phyloP scores from a whole-genome alignment of 768 basidiomycete genomes.

The Cystobasidium onofrii region DNA sequence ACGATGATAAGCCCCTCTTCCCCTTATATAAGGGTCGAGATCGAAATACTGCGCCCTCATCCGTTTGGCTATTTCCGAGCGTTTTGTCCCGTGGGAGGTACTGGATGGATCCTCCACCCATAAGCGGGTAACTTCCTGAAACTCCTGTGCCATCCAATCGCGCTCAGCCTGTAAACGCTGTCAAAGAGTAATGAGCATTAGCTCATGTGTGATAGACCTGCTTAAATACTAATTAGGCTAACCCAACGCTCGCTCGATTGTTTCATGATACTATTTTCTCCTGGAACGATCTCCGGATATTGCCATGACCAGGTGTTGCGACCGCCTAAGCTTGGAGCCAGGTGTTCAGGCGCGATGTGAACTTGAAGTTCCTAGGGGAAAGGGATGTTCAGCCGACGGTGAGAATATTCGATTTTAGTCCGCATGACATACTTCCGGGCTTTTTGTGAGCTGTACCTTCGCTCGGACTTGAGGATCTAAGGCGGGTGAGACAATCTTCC shows the following conservation, averaged over 20 bases:
- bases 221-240: not conserved
- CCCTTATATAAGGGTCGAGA: constrained; percentile 37
- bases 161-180: constrained; percentile 18
- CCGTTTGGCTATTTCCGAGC: constrained; percentile 27
- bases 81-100: not conserved
- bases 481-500: constrained; percentile 35
- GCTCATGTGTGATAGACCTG: too few relatives aligned
- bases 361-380: constrained; percentile 27
- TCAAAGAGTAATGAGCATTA: not conserved
- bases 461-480: constrained; percentile 40
- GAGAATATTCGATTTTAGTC: too few relatives aligned
- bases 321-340: constrained; percentile 13
- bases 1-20: constrained; percentile 24
- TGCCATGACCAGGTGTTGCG: constrained; percentile 36
- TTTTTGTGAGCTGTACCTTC: constrained; percentile 39
- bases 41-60: constrained; percentile 37
- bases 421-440: constrained; percentile 18
- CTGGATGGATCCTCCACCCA: constrained; percentile 28
- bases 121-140: constrained; percentile 31
- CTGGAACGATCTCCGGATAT: constrained; percentile 36
- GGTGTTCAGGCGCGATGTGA: constrained; percentile 15
- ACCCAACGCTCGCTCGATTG: not conserved
- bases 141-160: constrained; percentile 19
- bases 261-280: constrained; percentile 36
- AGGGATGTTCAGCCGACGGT: too few relatives aligned